These are phyloP conservation scores for Neurospora sp. DNA, from an alignment of 495 filamentous ascomycete genomes.

Conservation along the genomic window DNA sequence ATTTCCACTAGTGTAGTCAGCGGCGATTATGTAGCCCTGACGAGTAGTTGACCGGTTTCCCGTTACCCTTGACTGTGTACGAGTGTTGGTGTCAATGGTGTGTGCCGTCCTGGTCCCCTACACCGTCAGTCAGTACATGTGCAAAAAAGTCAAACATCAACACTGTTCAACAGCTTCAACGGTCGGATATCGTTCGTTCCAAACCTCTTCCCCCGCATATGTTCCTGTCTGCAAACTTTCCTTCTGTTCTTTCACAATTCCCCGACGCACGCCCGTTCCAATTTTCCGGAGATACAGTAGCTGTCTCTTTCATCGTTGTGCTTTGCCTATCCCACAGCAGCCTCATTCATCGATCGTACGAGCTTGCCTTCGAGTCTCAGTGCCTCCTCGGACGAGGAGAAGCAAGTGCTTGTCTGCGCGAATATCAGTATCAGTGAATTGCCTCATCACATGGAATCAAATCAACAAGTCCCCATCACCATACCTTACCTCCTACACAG, in stretches of 20 bases:
- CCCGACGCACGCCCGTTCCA: background rate
- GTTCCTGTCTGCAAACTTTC: background rate
- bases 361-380: background rate
- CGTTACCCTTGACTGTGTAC: background rate
- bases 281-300: background rate
- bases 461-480: background rate
- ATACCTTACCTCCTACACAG: no score
- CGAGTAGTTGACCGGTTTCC: background rate
- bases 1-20: no score
- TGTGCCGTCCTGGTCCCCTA: background rate
- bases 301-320: no score
- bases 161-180: background rate
- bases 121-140: background rate
- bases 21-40: no score
- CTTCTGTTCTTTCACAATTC: background rate
- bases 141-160: background rate
- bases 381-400: background rate
- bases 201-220: background rate
- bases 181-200: background rate
- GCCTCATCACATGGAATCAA: background rate
- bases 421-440: background rate
- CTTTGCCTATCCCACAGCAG: background rate
- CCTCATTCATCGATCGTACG: background rate
- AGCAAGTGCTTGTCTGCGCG: background rate
- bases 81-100: background rate